A percentile compares a stretch with the other conserved stretches of the same genome.
These are phyloP conservation scores for Fusarium nygamai DNA, from an alignment of 2,329 filamentous ascomycete genomes.

Conservation along the genomic window DNA sequence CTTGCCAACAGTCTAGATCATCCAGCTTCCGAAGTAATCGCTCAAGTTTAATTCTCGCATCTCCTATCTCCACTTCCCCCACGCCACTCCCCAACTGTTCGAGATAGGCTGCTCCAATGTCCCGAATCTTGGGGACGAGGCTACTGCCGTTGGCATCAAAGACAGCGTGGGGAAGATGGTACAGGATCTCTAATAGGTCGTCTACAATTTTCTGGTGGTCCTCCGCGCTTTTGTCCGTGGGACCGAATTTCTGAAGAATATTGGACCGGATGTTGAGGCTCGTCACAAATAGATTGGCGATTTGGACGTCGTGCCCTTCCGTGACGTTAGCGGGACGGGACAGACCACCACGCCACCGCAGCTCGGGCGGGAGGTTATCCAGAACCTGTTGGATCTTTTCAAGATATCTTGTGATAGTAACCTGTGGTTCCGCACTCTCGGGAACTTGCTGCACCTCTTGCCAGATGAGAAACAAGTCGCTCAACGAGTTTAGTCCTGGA, in stretches of 20 bases:
- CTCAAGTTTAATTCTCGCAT: constrained; percentile 41
- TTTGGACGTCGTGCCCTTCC: constrained; percentile 50
- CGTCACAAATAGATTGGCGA: constrained; percentile 51
- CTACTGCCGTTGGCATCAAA: constrained; percentile 49
- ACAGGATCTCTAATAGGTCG: constrained; percentile 49
- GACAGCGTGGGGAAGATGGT: constrained; percentile 47
- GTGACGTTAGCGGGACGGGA: constrained; percentile 45
- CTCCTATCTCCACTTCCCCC: constrained; percentile 1
- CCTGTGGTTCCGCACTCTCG: constrained; percentile 2
- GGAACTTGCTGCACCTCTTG: constrained; percentile 40
- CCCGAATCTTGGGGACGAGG: constrained; percentile 50
- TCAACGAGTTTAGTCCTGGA: constrained; percentile 47
- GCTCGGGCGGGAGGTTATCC: constrained; percentile 46
- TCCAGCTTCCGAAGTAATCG: constrained; percentile 44
- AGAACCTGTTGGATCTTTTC: constrained; percentile 43
- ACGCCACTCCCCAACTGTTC: constrained; percentile 36
- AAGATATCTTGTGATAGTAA: constrained; percentile 21
- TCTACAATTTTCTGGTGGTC: constrained; percentile 49
- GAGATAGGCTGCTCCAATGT: constrained; percentile 49
- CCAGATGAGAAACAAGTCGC: constrained; percentile 49
- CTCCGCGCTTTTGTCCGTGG: constrained; percentile 8
- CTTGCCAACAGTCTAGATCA: constrained; percentile 47
- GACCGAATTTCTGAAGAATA: constrained; percentile 47
- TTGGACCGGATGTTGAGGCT: constrained; percentile 51
- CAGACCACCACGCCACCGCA: constrained; percentile 50